Conservation (phyloP, 768 basidiomycete genomes). For the Boletus subparvulus region DNA sequence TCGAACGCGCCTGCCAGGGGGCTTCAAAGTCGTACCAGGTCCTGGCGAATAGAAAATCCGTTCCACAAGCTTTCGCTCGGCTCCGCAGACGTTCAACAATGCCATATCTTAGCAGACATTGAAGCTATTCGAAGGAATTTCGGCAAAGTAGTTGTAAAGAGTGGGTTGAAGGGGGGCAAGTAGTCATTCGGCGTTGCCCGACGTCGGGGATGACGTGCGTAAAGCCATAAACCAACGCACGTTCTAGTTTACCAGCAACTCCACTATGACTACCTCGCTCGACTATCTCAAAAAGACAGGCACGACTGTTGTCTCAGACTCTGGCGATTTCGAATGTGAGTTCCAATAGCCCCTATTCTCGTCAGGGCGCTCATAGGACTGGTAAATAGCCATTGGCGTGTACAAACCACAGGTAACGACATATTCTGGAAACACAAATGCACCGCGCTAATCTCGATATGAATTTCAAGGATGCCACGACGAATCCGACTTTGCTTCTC, state of each 20-base stretch:
- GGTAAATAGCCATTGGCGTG: constrained; percentile 70
- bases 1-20: too few relatives aligned
- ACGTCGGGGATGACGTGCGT: background rate
- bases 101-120: background rate
- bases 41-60: background rate
- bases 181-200: background rate
- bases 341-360: constrained; percentile 8
- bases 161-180: too few relatives aligned
- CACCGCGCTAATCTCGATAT: background rate
- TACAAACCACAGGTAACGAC: constrained; percentile 83
- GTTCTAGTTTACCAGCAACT: constrained; percentile 11
- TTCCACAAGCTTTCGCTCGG: background rate
- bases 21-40: background rate
- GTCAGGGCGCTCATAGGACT: constrained; percentile 11
- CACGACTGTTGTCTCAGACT: constrained; percentile 93
- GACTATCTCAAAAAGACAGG: constrained; percentile 83
- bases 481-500: constrained; percentile 92
- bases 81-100: background rate
- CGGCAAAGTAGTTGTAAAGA: too few relatives aligned
- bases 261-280: constrained; percentile 70
- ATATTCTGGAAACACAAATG: background rate
- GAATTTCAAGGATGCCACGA: constrained; percentile 78
- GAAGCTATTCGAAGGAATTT: background rate
- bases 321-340: constrained; percentile 86
- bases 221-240: background rate